Evolutionary conservation across 768 basidiomycete species (phyloP), one percentile per base, ranked within the genome.

Genomic region (Termitomyces sp.): DNA sequence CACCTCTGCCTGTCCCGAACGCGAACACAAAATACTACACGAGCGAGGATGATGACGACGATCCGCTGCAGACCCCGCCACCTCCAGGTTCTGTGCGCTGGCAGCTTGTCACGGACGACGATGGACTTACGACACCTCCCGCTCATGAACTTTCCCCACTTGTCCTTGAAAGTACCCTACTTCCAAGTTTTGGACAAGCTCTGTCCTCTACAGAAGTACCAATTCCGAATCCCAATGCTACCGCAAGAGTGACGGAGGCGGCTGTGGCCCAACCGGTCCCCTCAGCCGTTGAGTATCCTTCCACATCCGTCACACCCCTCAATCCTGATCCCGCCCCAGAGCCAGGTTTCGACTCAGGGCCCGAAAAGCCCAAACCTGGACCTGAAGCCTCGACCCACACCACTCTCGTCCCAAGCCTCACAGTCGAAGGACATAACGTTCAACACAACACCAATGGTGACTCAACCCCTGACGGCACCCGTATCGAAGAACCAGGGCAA

Each of bases 1-100:
- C 46, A 23, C 49, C 68, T 4, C 58, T 69, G 41, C 66, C 63
- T 2, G 58, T 69, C 35, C 68, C 68, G 3, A 69, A 67, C 40
- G 42, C 60, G 20, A 63, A 60, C 11, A 56, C 59, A 23, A 57
- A 55, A 31, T 54, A 54, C 29, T 57, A 47, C 38, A 38, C 9
- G 43, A 57, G 49, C 53, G 60, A 32, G 22, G 54, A 53, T 47
- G 58, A 48, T 55, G 59, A 22, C 41, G 53, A 36, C n/a, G 54
- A 55, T 55, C 54, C 42, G 45, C 41, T 53, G 50, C 55, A 46
- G 44, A 56, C 56, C 25, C 56, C 50, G 23, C 53, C 50, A 20
- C 20, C 31, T 46, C 22, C 38, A 29, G 46, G 59, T 53, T 11
- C 62, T 58, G 18, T 46, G 7, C 56, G 38, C 5, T 59, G 57